Evolutionary conservation across 345 rosid genomes (phyloP), one percentile per base, ranked within the genome.

Genomic region (Odontarrhena argentea): DNA sequence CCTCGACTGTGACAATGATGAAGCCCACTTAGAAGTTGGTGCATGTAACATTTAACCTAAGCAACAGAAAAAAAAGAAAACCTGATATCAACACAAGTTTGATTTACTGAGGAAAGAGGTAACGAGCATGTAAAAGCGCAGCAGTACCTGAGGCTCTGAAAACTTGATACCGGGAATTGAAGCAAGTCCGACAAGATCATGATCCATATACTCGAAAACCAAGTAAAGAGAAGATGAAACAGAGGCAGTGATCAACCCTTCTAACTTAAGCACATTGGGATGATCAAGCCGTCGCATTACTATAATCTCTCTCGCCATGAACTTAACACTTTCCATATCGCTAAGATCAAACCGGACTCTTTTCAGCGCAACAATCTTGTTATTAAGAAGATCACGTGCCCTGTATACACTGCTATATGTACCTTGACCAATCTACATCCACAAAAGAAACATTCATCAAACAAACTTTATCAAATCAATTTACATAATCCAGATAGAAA

Each of bases 121-220:
- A 36, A 35, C 1, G 25, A 57, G 12, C 10, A 1, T 3, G 46
- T 49, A 11, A 28, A 15, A 4, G 51, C 2, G 11, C 22, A 9
- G 36, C 13, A 18, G 18, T 42, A 94, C 99, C 99, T 94, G 96
- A 47, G 99, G 79, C 79, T 94, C 96, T 0, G 86, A 68, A 69
- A 94, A 94, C 78, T 87, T 87, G 67, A 77, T 48, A n/a, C 92
- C 87, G 2, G 99, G 95, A 62, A 88, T 77, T 1, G 99, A 82
- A 48, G 89, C 79, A 74, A 94, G 87, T 58, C 99, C 99, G 3
- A 90, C 89, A 24, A 94, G 95, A 75, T 94, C 99, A 73, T 94
- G 99, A 70, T 94, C 99, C 99, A 94, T 94, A 54, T 91, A 94
- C 78, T 94, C 99, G 6, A 94, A 91, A 70, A 94, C 82, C 74